Evolutionary conservation across 2,329 filamentous ascomycete genomes (phyloP).

Genomic region (Claviceps citrina): DNA sequence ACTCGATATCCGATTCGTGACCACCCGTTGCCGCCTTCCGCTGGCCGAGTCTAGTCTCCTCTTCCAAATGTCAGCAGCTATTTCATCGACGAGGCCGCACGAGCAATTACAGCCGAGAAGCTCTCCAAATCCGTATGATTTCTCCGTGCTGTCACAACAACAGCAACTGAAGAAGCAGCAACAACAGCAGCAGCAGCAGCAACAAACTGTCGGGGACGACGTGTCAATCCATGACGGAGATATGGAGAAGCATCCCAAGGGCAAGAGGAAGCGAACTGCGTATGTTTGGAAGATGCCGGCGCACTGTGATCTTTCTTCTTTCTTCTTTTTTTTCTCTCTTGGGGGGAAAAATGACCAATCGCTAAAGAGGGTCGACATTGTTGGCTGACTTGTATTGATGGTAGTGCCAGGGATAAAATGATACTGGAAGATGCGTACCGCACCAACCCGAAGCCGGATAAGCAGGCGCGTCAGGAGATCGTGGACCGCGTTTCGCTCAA

Average conservation of each 20-base stretch:
- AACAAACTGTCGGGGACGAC: constrained; percentile 3
- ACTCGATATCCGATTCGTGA: neutral
- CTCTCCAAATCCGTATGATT: constrained; percentile 13
- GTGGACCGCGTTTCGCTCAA: constrained; percentile 74
- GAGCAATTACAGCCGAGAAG: constrained; percentile 12
- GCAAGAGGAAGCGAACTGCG: constrained; percentile 49
- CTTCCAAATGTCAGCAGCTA: constrained; percentile 13
- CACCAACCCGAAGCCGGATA: constrained; percentile 80
- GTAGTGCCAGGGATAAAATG: constrained; percentile 72
- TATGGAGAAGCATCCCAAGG: constrained; percentile 36
- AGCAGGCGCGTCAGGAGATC: constrained; percentile 68
- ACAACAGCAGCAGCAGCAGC: too few relatives aligned
- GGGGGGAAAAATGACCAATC: too few relatives aligned
- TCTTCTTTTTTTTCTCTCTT: neutral
- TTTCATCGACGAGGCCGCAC: constrained; percentile 9
- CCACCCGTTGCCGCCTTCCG: neutral
- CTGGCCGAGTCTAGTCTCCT: constrained; percentile 5
- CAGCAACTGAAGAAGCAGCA: too few relatives aligned
- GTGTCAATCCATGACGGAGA: constrained; percentile 7
- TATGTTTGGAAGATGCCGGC: constrained; percentile 24
- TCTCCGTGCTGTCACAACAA: constrained; percentile 9
- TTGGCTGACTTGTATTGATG: neutral
- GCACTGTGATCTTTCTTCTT: too few relatives aligned
- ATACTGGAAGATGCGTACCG: constrained; percentile 76
- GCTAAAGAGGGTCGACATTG: neutral